Evolutionary conservation across 805 yeast species (phyloP).

Genomic region (Barnettozyma pratensis): DNA sequence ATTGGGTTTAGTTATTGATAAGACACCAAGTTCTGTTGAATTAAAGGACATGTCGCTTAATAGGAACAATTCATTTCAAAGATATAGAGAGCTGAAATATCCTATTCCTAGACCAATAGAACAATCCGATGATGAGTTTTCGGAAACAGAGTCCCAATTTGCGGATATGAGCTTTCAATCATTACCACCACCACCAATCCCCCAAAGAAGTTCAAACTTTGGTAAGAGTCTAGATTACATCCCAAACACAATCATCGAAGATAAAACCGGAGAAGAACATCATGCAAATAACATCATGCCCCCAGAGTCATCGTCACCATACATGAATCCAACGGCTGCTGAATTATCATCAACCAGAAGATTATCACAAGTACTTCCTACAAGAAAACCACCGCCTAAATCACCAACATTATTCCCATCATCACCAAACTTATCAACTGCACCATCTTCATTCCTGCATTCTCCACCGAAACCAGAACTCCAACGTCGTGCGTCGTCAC

Average conservation of each 20-base stretch:
- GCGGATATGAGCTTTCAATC: slow-evolving; percentile 6
- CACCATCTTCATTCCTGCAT: not conserved
- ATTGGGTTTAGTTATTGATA: not conserved
- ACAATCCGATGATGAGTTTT: not conserved
- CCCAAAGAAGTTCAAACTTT: not conserved
- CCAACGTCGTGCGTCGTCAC: slow-evolving; percentile 15
- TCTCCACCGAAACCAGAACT: slow-evolving; percentile 3
- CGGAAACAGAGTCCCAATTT: not conserved
- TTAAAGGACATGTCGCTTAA: not conserved
- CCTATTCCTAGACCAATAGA: not conserved
- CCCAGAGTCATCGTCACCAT: not conserved
- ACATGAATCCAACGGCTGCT: not conserved
- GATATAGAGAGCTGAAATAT: not conserved
- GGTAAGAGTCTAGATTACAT: not conserved
- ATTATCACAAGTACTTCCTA: not conserved
- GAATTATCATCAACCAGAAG: not conserved
- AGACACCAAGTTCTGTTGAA: not conserved
- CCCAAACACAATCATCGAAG: slow-evolving; percentile 6
- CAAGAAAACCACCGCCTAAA: slow-evolving; percentile 23
- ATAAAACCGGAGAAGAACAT: not conserved
- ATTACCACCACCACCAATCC: not conserved
- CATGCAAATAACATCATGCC: not conserved
- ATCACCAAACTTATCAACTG: not conserved
- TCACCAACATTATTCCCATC: slow-evolving; percentile 11
- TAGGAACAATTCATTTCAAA: not conserved